phyloP scores from a whole-genome alignment of 306 rosid species.

The Gastrolobium villosum region DNA sequence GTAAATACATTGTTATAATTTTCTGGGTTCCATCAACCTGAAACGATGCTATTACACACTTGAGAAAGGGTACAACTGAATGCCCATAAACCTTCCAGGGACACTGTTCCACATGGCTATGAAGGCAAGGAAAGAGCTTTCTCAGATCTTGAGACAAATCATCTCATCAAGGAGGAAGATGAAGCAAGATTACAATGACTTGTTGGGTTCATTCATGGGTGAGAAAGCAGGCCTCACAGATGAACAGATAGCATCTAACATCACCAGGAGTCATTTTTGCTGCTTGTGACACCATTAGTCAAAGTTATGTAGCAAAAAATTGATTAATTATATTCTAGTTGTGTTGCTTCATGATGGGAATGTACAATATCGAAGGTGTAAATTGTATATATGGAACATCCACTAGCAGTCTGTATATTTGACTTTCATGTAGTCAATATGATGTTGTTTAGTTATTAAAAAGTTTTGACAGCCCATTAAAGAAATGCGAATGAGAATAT shows the following conservation, averaged over 20 bases:
- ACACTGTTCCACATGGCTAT: constrained; percentile 91
- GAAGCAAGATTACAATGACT: constrained; percentile 66
- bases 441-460: too few relatives aligned
- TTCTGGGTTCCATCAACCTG: too few relatives aligned
- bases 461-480: too few relatives aligned
- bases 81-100: constrained; percentile 89
- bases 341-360: too few relatives aligned
- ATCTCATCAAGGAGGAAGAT: constrained; percentile 69
- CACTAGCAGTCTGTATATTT: too few relatives aligned
- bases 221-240: constrained; percentile 86
- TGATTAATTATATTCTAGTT: too few relatives aligned
- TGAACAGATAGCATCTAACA: constrained; percentile 81
- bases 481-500: too few relatives aligned
- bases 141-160: constrained; percentile 70
- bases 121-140: constrained; percentile 88
- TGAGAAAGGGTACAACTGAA: constrained; percentile 94
- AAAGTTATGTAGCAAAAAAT: too few relatives aligned
- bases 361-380: too few relatives aligned
- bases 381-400: too few relatives aligned
- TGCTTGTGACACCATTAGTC: constrained; percentile 94
- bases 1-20: too few relatives aligned
- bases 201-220: constrained; percentile 81
- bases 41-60: constrained; percentile 87
- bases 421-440: too few relatives aligned
- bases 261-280: constrained; percentile 95